Evolutionary conservation across 1,139 yeast species (phyloP), one percentile per base, ranked within the genome.

Genomic region (Tardiomyces depauwii): DNA sequence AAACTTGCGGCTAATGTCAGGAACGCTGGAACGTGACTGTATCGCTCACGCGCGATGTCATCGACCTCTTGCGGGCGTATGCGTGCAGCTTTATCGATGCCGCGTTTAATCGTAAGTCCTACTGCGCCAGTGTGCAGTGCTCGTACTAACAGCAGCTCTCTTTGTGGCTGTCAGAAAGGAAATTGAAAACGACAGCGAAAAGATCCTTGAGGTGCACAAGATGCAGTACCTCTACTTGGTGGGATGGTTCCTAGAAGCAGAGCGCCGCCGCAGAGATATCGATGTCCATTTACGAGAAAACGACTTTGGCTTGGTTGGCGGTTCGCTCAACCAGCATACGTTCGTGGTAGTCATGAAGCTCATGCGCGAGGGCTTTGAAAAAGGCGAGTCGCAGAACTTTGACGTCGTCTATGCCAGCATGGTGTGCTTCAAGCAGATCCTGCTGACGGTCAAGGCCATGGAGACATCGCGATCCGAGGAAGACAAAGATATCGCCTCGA

Each of bases 11-110:
- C 40, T 44, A 50, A 23, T 53, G 45, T 11, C 44, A 49, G 44
- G 63, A 55, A 6, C 46, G 47, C 11, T 62, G 65, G 65, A 53
- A 57, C 33, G 45, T 49, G 27, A 41, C 44, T n/a, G 55, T 59
- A 18, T 47, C 51, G 2, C 46, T 76, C 42, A 58, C 67, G 21
- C 59, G 57, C n/a, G 61, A 63, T 0, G 58, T 73, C 7, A 56
- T 65, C 2, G 51, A 60, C 1, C 49, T 59, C 0, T 63, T 84
- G 18, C 62, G 67, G 6, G 53, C 55, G 7, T 82, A 82, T 54
- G 73, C 77, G 33, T 61, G 72, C 18, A 76, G 77, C 47, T 82
- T 89, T 53, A 65, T 78, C 4, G 88, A 86, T 45, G 83, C 88
- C 14, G 79, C 89, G 21, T 87, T 85, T 65, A 85, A 86, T 57